Conservation (phyloP, 1,284 basidiomycete species). For the Coniferiporia sulphurascens region DNA sequence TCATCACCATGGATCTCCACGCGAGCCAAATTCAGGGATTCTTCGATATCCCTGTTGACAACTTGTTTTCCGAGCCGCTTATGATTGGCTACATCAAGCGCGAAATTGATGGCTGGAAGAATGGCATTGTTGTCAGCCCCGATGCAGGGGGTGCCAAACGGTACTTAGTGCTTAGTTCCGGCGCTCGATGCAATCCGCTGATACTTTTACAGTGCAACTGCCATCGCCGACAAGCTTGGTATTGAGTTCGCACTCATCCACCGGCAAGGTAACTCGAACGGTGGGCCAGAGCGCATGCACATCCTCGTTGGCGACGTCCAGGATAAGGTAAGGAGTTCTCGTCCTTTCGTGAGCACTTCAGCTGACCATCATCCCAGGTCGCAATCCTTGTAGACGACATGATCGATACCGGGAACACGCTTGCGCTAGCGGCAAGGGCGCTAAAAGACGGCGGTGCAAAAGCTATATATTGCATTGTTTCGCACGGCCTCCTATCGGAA, state of each 20-base stretch:
- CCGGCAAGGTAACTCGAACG: slow-evolving; percentile 62
- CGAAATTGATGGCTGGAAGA: slow-evolving; percentile 81
- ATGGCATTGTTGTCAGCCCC: slow-evolving; percentile 92
- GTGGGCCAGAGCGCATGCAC: slow-evolving; percentile 80
- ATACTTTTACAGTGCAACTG: slow-evolving; percentile 65
- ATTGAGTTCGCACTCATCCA: slow-evolving; percentile 98
- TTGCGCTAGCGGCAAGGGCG: slow-evolving; percentile 81
- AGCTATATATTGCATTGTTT: slow-evolving; percentile 85
- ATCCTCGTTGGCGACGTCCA: slow-evolving; percentile 95
- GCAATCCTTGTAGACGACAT: slow-evolving; percentile 98
- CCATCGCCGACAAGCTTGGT: slow-evolving; percentile 92
- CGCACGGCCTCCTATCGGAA: slow-evolving; percentile 88
- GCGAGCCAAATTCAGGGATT: slow-evolving; percentile 99
- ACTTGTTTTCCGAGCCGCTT: slow-evolving; percentile 85
- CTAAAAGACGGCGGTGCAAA: slow-evolving; percentile 86
- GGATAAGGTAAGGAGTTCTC: slow-evolving; percentile 61
- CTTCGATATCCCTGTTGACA: slow-evolving; percentile 99
- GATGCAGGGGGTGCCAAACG: slow-evolving; percentile 98
- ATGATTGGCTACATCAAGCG: slow-evolving; percentile 90
- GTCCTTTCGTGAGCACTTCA: slow-evolving; percentile 4
- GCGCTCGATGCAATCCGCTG: slow-evolving; percentile 2
- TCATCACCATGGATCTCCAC: slow-evolving; percentile 98
- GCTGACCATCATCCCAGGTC: slow-evolving; percentile 41
- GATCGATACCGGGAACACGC: slow-evolving; percentile 92
- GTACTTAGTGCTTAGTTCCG: slow-evolving; percentile 41